These are phyloP conservation scores for Lasiodiplodia theobromae DNA, from an alignment of 2,329 filamentous ascomycete species.

Conservation along the genomic window DNA sequence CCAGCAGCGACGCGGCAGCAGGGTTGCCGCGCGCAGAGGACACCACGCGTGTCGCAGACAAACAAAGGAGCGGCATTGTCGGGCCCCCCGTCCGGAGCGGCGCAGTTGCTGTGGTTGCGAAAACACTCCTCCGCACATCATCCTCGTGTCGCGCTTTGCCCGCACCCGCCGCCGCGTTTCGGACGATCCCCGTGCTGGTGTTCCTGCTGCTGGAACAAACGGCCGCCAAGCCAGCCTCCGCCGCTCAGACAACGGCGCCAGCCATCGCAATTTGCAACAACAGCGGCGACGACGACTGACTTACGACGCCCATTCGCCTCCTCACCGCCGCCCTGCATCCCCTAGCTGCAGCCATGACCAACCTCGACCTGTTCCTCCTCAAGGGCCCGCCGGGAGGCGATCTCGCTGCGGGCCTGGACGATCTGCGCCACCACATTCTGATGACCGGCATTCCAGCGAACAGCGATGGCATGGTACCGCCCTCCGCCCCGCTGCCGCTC, in stretches of 20 bases:
- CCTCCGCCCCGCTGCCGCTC: constrained; percentile 9
- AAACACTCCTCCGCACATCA: not conserved
- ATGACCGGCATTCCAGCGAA: constrained; percentile 79
- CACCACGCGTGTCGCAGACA: constrained; percentile 18
- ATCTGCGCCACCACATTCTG: constrained; percentile 75
- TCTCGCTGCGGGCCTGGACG: constrained; percentile 70
- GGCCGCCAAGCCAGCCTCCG: constrained; percentile 18
- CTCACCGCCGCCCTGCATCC: constrained; percentile 1
- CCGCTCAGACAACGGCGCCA: constrained; percentile 23
- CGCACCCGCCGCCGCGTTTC: not conserved
- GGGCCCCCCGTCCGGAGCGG: constrained; percentile 2
- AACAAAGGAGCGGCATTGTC: not conserved
- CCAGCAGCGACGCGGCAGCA: constrained; percentile 15
- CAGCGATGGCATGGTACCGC: constrained; percentile 78
- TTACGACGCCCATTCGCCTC: constrained; percentile 15
- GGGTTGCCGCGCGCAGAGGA: constrained; percentile 8
- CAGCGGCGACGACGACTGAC: constrained; percentile 9
- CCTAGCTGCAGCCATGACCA: constrained; percentile 41
- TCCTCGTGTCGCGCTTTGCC: not conserved
- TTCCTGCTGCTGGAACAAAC: constrained; percentile 7
- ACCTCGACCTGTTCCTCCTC: constrained; percentile 76
- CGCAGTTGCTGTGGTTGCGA: constrained; percentile 4
- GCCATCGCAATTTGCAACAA: constrained; percentile 26
- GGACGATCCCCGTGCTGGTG: constrained; percentile 10
- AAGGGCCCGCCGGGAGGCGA: constrained; percentile 80